Percentiles rank a stretch among this genome's conserved stretches.
These are phyloP conservation scores for Casuarina equisetifolia DNA, from an alignment of 306 rosid species.

Conservation along the genomic window DNA sequence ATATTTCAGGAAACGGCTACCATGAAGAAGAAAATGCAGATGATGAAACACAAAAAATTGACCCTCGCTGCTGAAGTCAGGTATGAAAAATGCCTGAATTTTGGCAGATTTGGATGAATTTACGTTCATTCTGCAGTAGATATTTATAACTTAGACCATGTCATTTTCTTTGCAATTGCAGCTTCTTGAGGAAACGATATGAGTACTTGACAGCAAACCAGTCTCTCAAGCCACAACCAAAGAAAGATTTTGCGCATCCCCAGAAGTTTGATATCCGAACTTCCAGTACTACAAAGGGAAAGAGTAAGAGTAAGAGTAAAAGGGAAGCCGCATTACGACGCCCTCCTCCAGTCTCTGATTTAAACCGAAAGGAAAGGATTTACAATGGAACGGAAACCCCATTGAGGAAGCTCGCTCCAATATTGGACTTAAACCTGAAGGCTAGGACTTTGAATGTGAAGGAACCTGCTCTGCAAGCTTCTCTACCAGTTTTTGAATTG, in stretches of 20 bases:
- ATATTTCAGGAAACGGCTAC: slow-evolving; percentile 65
- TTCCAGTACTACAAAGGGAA: slow-evolving; percentile 40
- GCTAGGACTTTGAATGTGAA: slow-evolving; percentile 43
- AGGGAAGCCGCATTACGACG: slow-evolving; percentile 45
- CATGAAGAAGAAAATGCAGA: slow-evolving; percentile 60
- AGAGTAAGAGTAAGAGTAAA: slow-evolving; percentile 43
- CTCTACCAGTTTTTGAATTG: slow-evolving; percentile 48
- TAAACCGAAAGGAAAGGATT: slow-evolving; percentile 53
- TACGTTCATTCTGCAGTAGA: neutral
- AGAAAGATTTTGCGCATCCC: slow-evolving; percentile 33
- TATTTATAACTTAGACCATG: slow-evolving; percentile 10
- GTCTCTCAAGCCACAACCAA: slow-evolving; percentile 38
- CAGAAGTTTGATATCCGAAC: slow-evolving; percentile 45
- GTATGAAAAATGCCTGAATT: slow-evolving; percentile 35
- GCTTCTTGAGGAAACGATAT: slow-evolving; percentile 74
- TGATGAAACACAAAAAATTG: slow-evolving; percentile 57
- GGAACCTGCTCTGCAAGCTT: slow-evolving; percentile 43
- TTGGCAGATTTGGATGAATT: neutral
- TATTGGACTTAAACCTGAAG: slow-evolving; percentile 68
- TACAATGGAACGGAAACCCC: slow-evolving; percentile 37
- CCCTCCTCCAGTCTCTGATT: slow-evolving; percentile 24
- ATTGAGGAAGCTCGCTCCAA: slow-evolving; percentile 37
- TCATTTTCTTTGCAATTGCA: slow-evolving; percentile 33
- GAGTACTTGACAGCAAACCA: slow-evolving; percentile 52
- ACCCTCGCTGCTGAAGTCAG: slow-evolving; percentile 73